Conservation (phyloP, 768 basidiomycete species). For the Boletus sp. region DNA sequence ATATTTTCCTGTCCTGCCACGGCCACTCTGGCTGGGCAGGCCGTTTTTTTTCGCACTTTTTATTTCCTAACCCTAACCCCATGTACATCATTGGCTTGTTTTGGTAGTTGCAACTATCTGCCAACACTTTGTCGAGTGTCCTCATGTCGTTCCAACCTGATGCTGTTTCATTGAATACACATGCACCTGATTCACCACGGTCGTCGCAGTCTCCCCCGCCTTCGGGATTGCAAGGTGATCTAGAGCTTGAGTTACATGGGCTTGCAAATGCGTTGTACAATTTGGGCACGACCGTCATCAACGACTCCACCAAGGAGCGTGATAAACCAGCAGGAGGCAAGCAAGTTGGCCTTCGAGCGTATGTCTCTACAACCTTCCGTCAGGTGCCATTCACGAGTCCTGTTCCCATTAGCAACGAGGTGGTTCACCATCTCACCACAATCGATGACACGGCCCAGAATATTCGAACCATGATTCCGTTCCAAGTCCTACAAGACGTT, state of each 20-base stretch:
- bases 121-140: too few relatives aligned
- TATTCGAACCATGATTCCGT: conserved; percentile 63
- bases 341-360: conserved; percentile 78
- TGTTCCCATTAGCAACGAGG: conserved; percentile 58
- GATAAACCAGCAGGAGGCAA: conserved; percentile 70
- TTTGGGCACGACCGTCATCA: conserved; percentile 79
- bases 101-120: background rate
- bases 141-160: conserved; percentile 12
- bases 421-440: conserved; percentile 61
- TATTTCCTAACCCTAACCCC: conserved; percentile 32
- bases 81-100: conserved; percentile 9
- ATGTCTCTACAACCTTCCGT: conserved; percentile 19
- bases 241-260: conserved; percentile 73
- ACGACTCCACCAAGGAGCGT: conserved; percentile 77
- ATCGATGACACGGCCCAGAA: conserved; percentile 70
- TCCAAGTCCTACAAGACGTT: conserved; percentile 75
- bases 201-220: conserved; percentile 75
- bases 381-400: background rate
- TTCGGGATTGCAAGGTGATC: conserved; percentile 64
- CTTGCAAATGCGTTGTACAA: conserved; percentile 79
- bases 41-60: conserved; percentile 18
- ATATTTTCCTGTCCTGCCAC: conserved; percentile 76
- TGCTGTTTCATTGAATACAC: background rate
- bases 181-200: conserved; percentile 53
- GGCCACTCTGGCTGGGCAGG: conserved; percentile 47